A percentile compares a stretch with the other conserved stretches of the same genome.
Evolutionary conservation across 495 filamentous ascomycete genomes (phyloP).

Genomic region (Neurospora sp.): DNA sequence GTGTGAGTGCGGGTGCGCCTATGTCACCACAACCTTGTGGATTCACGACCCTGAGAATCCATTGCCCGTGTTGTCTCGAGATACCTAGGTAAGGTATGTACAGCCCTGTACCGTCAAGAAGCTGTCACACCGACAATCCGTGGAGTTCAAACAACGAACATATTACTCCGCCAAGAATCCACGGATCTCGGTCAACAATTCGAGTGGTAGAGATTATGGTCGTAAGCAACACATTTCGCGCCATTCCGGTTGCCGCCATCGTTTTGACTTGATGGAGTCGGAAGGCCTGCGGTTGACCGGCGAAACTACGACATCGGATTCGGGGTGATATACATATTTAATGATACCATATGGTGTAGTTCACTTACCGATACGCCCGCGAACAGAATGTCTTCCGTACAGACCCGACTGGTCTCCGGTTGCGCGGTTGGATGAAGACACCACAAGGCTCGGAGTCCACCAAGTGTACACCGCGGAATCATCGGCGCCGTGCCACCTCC

Average conservation of each 20-base stretch:
- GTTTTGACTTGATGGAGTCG: neutral
- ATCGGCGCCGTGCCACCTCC: neutral
- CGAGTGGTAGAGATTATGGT: neutral
- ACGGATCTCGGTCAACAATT: neutral
- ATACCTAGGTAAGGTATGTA: too few relatives aligned
- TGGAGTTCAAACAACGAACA: neutral
- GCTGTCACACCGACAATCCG: neutral
- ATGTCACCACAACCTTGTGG: neutral
- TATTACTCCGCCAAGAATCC: neutral
- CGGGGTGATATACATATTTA: neutral
- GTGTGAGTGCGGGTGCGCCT: neutral
- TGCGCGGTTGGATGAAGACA: neutral
- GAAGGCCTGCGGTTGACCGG: neutral
- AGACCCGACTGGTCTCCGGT: neutral
- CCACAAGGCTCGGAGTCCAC: neutral
- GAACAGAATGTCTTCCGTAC: neutral
- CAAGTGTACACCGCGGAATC: neutral
- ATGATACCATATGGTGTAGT: neutral
- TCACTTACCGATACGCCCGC: neutral
- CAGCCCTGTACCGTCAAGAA: neutral
- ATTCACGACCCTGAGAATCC: neutral
- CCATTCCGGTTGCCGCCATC: neutral
- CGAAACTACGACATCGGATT: neutral
- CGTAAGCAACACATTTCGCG: neutral
- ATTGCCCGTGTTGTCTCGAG: neutral